Percentiles rank a stretch among this genome's conserved stretches.
Evolutionary conservation across 2,329 filamentous ascomycete genomes (phyloP).

Genomic region (Biscogniauxia sp.): DNA sequence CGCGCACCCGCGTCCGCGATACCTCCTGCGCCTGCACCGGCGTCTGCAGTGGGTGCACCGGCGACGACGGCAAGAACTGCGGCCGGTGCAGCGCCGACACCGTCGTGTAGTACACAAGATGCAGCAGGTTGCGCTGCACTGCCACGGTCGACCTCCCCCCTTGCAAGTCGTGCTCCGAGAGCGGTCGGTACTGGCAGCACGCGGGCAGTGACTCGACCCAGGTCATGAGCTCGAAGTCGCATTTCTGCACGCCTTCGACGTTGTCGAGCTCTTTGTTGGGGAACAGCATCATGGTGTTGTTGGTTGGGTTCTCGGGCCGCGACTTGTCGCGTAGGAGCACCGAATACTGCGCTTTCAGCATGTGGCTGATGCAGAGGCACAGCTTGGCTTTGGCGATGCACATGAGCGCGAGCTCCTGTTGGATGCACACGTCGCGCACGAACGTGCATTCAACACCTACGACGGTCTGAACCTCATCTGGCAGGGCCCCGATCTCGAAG

Average conservation of each 20-base stretch:
- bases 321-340: constrained; percentile 82
- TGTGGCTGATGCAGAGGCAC: constrained; percentile 84
- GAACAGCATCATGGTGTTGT: constrained; percentile 81
- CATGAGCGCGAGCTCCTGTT: constrained; percentile 78
- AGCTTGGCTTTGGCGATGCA: constrained; percentile 90
- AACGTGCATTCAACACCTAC: constrained; percentile 69
- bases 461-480: constrained; percentile 61
- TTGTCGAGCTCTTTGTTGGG: constrained; percentile 86
- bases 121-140: constrained; percentile 79
- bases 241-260: constrained; percentile 72
- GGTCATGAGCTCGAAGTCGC: constrained; percentile 73
- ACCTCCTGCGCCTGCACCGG: constrained; percentile 75
- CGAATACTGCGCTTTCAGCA: constrained; percentile 88
- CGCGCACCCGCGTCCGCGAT: constrained; percentile 77
- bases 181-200: constrained; percentile 65
- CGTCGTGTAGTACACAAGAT: constrained; percentile 93
- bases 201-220: constrained; percentile 74
- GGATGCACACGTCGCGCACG: constrained; percentile 68
- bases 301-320: constrained; percentile 72
- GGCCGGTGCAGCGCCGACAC: constrained; percentile 88
- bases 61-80: constrained; percentile 77
- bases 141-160: constrained; percentile 59
- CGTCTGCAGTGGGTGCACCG: constrained; percentile 48
- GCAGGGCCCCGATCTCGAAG: constrained; percentile 72
- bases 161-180: constrained; percentile 54